Percentiles rank a stretch among this genome's conserved stretches.
Evolutionary conservation across 805 yeast genomes (phyloP).

Genomic region (Cyberlindnera bimundalis): DNA sequence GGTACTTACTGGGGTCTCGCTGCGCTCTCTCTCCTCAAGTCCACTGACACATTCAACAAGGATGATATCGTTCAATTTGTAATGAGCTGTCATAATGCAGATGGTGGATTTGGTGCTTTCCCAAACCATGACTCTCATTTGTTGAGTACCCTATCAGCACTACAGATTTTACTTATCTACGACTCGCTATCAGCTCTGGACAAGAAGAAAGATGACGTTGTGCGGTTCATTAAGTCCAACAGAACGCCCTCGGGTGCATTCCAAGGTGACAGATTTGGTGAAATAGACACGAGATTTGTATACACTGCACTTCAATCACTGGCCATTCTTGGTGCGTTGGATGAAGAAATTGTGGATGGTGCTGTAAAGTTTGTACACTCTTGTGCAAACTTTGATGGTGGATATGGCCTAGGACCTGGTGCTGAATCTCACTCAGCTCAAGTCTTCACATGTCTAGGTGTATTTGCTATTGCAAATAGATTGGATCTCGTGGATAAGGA

Average conservation of each 20-base stretch:
- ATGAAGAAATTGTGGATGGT: constrained; percentile 49
- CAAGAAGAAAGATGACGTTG: constrained; percentile 25
- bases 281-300: constrained; percentile 87
- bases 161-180: constrained; percentile 73
- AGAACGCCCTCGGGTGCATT: constrained; percentile 62
- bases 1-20: constrained; percentile 96
- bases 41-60: constrained; percentile 54
- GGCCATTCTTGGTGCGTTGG: constrained; percentile 62
- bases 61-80: constrained; percentile 68
- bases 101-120: constrained; percentile 87
- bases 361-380: constrained; percentile 61
- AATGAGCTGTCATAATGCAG: constrained; percentile 54
- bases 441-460: constrained; percentile 80
- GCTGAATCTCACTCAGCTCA: constrained; percentile 96
- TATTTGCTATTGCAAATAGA: constrained; percentile 64
- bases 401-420: constrained; percentile 90
- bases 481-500: constrained; percentile 47
- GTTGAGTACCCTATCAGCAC: constrained; percentile 77
- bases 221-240: constrained; percentile 35
- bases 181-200: constrained; percentile 48
- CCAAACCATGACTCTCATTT: constrained; percentile 89
- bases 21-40: constrained; percentile 60
- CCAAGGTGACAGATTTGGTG: constrained; percentile 89
- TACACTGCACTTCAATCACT: constrained; percentile 77
- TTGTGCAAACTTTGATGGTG: constrained; percentile 94